Conservation (phyloP, 129 eudicot genomes). For the Flaveria bidentis region DNA sequence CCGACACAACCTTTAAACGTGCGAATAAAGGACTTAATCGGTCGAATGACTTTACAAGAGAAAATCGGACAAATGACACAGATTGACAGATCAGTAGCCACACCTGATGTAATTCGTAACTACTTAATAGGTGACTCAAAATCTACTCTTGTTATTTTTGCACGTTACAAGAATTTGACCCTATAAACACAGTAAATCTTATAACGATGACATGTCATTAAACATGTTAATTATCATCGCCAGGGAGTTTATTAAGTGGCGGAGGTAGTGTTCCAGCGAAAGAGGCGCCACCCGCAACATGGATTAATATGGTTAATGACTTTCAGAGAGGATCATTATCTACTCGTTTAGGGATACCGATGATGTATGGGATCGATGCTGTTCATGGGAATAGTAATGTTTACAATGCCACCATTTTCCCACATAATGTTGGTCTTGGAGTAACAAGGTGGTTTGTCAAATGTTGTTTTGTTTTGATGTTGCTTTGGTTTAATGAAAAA, state of each 20-base stretch:
- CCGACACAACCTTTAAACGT: conserved; percentile 46
- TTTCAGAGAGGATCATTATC: conserved; percentile 55
- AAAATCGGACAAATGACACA: conserved; percentile 80
- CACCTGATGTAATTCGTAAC: conserved; percentile 45
- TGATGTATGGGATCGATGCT: conserved; percentile 68
- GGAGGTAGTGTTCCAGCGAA: conserved; percentile 63
- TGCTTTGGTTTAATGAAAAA: background rate
- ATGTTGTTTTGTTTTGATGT: background rate
- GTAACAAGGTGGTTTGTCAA: conserved; percentile 23
- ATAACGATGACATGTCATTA: no score
- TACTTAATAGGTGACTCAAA: conserved; percentile 48
- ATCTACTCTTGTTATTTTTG: background rate
- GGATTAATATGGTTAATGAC: conserved; percentile 61
- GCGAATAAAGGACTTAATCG: conserved; percentile 51
- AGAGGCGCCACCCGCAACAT: conserved; percentile 51
- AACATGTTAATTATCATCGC: background rate
- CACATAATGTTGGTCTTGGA: conserved; percentile 66
- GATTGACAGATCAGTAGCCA: conserved; percentile 48
- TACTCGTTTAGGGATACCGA: conserved; percentile 59
- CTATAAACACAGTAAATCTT: no score
- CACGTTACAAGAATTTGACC: no score
- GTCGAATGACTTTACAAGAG: conserved; percentile 61
- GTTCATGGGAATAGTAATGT: conserved; percentile 60
- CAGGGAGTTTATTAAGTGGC: conserved; percentile 63
- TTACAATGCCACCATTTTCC: conserved; percentile 58